Evolutionary conservation across 2,329 filamentous ascomycete genomes (phyloP).

Genomic region (Monilinia fructigena): DNA sequence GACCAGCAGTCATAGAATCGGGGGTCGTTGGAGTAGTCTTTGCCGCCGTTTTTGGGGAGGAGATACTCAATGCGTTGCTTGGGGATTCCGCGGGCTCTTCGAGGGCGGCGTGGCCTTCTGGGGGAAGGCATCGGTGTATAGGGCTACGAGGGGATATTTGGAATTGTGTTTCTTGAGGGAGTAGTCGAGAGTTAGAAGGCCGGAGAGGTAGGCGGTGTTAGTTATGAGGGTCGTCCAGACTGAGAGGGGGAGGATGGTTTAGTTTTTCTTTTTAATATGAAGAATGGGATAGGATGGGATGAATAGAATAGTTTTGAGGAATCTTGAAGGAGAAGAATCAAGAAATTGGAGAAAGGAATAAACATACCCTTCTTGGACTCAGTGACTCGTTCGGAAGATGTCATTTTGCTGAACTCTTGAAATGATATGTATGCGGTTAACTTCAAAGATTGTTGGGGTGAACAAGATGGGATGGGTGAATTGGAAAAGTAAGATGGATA

Average conservation of each 20-base stretch:
- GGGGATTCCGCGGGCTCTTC: conserved; percentile 64
- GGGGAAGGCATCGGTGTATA: conserved; percentile 80
- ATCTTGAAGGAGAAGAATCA: background rate
- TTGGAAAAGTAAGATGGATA: background rate
- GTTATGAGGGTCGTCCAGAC: conserved; percentile 90
- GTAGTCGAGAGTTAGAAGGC: conserved; percentile 77
- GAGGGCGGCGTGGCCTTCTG: conserved; percentile 66
- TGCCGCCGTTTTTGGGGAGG: conserved; percentile 58
- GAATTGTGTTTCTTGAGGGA: conserved; percentile 65
- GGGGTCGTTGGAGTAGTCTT: conserved; percentile 71
- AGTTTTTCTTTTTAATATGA: conserved; percentile 19
- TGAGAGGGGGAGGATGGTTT: conserved; percentile 41
- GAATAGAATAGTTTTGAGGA: background rate
- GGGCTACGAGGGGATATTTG: conserved; percentile 74
- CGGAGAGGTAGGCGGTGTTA: conserved; percentile 76
- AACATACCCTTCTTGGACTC: conserved; percentile 37
- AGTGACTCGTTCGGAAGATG: conserved; percentile 31
- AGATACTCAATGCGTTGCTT: conserved; percentile 71
- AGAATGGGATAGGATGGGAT: background rate
- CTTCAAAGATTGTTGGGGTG: background rate
- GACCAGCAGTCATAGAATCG: conserved; percentile 90
- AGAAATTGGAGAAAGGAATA: background rate
- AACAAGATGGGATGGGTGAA: background rate
- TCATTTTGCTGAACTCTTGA: conserved; percentile 23
- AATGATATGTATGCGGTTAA: background rate